Evolutionary conservation across 2,329 filamentous ascomycete genomes (phyloP), one percentile per base, ranked within the genome.

Genomic region (Epicoccum sorghinum): DNA sequence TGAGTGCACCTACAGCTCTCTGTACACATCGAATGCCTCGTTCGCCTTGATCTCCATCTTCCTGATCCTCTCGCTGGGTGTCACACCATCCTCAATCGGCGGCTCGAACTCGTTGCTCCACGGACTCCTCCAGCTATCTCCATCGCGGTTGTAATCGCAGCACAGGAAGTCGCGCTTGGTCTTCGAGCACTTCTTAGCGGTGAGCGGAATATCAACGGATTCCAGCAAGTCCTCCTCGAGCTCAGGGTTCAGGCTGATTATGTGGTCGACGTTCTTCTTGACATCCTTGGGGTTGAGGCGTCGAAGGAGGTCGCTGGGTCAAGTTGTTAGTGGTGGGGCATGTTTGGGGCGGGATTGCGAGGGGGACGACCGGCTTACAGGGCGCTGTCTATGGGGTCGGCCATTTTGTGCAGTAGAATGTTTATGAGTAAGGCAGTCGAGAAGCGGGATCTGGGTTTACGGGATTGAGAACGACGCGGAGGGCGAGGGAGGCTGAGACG

Each of bases 81-180:
- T 86, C 1, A 92, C 91, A 1, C 91, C 91, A 72, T 96, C 93
- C 44, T 82, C 83, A 56, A 96, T 83, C 12, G 92, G 89, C 14
- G 93, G 95, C 74, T 98, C 92, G 76, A 99, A 99, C 78, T 96
- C 90, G 79, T 98, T 98, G 79, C 89, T 95, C 95, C 95, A 99
- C n/a, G 95, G 95, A 62, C 91, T 96, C 59, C 95, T 89, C 84
- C 96, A 96, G 78, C 90, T 96, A 80, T 97, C 93, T 59, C 95
- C 95, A 78, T 99, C 95, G 62, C 95, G 93, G 83, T 99, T 99
- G 84, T 99, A 99, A 84, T 99, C 95, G 83, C 95, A 99, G 70
- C 97, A 89, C 46, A 99, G 86, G 81, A 96, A 99, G 79, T 98
- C 95, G 65, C 93, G 90, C 67, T 92, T 91, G 29, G 91, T 89